Evolutionary conservation across 257 asterid species (phyloP).

Genomic region (Ajuga chamaepitys): DNA sequence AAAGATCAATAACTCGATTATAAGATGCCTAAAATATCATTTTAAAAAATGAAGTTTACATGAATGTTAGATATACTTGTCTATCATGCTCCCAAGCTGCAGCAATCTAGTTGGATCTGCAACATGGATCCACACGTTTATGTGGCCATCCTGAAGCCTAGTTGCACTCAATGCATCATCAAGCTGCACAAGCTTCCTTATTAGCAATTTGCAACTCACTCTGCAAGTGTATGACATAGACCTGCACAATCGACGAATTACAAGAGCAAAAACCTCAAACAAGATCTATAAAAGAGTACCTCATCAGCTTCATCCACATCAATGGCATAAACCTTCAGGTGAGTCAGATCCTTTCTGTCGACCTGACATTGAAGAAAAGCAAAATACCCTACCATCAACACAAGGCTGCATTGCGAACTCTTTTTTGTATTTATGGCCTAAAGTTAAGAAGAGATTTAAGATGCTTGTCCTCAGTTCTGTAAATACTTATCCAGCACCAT

Average conservation of each 20-base stretch:
- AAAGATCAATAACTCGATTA: conserved; percentile 29
- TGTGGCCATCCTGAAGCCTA: conserved; percentile 92
- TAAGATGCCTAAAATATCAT: conserved; percentile 16
- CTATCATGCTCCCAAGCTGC: conserved; percentile 75
- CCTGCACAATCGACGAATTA: conserved; percentile 1
- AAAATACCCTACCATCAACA: conserved; percentile 7
- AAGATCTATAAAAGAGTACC: conserved; percentile 37
- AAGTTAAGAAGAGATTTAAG: neutral
- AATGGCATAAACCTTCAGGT: conserved; percentile 94
- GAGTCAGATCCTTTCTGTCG: conserved; percentile 72
- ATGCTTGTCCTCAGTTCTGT: neutral
- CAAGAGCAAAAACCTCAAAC: conserved; percentile 11
- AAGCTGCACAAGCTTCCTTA: conserved; percentile 47
- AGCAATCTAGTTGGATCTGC: conserved; percentile 91
- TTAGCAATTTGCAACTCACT: conserved; percentile 28
- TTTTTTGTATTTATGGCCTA: neutral
- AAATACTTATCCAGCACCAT: neutral
- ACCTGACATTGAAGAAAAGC: conserved; percentile 36
- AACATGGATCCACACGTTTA: conserved; percentile 89
- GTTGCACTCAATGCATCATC: conserved; percentile 97
- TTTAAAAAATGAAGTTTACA: conserved; percentile 12
- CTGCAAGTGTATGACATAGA: conserved; percentile 15
- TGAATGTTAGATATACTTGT: conserved; percentile 50
- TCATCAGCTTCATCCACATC: conserved; percentile 99
- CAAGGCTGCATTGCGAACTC: neutral